Evolutionary conservation across 208 protist genomes (phyloP), one percentile per base, ranked within the genome.

Genomic region (Lotmaria passim): DNA sequence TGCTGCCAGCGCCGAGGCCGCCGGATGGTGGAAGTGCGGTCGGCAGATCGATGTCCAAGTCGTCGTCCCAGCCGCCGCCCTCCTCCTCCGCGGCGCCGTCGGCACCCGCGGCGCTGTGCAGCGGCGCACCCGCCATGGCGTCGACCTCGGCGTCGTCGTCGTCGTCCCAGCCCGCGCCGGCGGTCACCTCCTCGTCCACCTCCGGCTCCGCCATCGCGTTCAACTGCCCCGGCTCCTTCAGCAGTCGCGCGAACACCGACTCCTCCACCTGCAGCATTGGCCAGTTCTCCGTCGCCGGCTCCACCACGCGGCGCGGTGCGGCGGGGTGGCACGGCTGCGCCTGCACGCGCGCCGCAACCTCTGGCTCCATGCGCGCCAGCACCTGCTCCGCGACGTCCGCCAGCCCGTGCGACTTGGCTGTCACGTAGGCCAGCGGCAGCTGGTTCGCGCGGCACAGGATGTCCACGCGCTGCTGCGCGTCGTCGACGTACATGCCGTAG

Each of bases 401-500:
- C 2, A 98, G 71, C 30, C 93, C 94, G 72, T 98, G 78, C 23
- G 93, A 97, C 19, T 78, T 65, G 12, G 64, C 62, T 15, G 64
- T 71, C 41, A 57, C 48, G 36, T 57, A 82, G 38, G 63, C 70
- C 17, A 69, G 79, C 10, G 86, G 75, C 43, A 89, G 72, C 64
- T 98, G 91, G 36, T 86, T 86, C 12, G 79, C 75, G 34, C 85
- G 71, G 11, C 53, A 63, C 24, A 98, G 81, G 21, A 98, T 75
- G 31, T 86, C 73, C n/a, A 98, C 68, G 30, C 97, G 91, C 68
- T 93, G 78, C 43, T 86, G 58, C 38, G 60, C 21, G 63, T 99
- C 96, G 60, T 95, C 89, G 7, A 98, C 58, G 75, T 97, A 98
- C 23, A 99, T 75, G 12, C 95, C 85, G 53, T 98, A 98, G 44